Evolutionary conservation across 2,329 filamentous ascomycete genomes (phyloP).

Genomic region (Colletotrichum melonis): DNA sequence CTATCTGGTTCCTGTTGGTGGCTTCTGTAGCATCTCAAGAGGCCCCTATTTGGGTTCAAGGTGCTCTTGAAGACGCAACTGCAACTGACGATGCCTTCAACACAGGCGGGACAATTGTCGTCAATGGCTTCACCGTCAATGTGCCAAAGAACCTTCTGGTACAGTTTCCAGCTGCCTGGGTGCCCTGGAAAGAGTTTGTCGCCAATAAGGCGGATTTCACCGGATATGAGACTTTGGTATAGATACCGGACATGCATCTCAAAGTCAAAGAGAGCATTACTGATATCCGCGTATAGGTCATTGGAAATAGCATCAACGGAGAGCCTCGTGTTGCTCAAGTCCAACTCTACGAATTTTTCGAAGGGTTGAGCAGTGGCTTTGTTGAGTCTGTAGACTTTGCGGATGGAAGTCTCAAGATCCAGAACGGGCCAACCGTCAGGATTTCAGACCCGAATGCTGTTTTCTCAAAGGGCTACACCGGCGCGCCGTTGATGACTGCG

Average conservation of each 20-base stretch:
- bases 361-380: constrained; percentile 48
- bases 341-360: constrained; percentile 47
- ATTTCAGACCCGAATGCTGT: constrained; percentile 59
- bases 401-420: constrained; percentile 48
- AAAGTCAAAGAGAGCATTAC: background rate
- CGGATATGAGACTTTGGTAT: constrained; percentile 50
- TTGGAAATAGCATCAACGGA: constrained; percentile 50
- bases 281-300: constrained; percentile 41
- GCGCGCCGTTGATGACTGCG: constrained; percentile 55
- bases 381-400: constrained; percentile 48
- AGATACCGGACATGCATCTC: background rate
- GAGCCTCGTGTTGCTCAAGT: constrained; percentile 47
- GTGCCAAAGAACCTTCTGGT: constrained; percentile 62
- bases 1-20: background rate
- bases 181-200: constrained; percentile 54
- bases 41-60: constrained; percentile 47
- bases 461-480: constrained; percentile 51
- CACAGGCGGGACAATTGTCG: constrained; percentile 55
- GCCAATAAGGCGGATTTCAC: constrained; percentile 43
- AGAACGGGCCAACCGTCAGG: constrained; percentile 45
- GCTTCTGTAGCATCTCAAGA: constrained; percentile 41
- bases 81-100: constrained; percentile 52
- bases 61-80: constrained; percentile 45
- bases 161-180: constrained; percentile 58
- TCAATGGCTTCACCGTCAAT: constrained; percentile 56